Evolutionary conservation across 805 yeast species (phyloP).

Genomic region (Candida takata): DNA sequence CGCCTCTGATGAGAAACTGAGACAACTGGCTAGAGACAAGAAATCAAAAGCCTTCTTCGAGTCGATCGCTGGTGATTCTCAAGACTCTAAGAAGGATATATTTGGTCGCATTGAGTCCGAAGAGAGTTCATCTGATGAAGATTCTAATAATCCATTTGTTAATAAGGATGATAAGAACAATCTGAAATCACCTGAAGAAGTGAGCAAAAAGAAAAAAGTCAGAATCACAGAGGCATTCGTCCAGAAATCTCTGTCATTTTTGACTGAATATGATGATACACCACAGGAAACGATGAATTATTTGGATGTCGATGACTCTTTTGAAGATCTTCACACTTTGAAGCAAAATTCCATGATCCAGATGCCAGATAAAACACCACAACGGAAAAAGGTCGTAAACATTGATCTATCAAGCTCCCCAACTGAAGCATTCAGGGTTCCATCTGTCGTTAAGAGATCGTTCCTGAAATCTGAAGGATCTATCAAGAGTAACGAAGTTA

Average conservation of each 20-base stretch:
- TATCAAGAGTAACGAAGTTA: conserved; percentile 39
- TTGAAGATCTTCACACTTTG: conserved; percentile 39
- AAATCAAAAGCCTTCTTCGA: conserved; percentile 63
- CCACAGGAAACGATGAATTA: neutral
- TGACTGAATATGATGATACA: conserved; percentile 29
- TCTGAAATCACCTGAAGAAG: conserved; percentile 13
- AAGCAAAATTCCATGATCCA: conserved; percentile 36
- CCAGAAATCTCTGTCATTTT: conserved; percentile 48
- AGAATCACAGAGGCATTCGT: conserved; percentile 49
- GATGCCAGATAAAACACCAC: conserved; percentile 25
- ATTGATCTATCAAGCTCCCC: conserved; percentile 18
- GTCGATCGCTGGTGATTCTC: conserved; percentile 45
- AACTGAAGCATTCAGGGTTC: conserved; percentile 23
- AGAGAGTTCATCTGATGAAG: conserved; percentile 23
- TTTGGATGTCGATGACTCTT: conserved; percentile 29
- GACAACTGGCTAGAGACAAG: conserved; percentile 43
- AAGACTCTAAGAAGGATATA: conserved; percentile 26
- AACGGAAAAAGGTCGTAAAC: conserved; percentile 15
- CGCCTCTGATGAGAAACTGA: conserved; percentile 41
- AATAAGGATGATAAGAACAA: conserved; percentile 12
- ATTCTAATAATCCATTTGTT: conserved; percentile 24
- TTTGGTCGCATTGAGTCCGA: conserved; percentile 23
- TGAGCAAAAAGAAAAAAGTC: conserved; percentile 22
- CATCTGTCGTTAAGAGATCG: conserved; percentile 39
- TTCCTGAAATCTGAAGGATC: conserved; percentile 34